Base-by-base conservation (phyloP, 1,139 yeast species). In the Hansenula sp. region DNA sequence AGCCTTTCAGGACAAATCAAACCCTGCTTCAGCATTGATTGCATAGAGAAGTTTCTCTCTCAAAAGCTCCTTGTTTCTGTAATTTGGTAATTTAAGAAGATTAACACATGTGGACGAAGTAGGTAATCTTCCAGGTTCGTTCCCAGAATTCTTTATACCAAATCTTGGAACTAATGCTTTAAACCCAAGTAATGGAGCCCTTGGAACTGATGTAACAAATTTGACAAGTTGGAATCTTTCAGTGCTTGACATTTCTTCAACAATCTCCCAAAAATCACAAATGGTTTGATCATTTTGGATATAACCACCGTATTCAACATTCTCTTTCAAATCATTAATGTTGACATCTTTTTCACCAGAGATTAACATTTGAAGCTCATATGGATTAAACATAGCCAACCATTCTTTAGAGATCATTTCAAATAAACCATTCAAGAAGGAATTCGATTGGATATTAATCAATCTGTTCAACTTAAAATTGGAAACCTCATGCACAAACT, bases 71-170 rank as follows among this genome's bases (percentile, higher is more conserved):
- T 81, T 85, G 53, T 83, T 68, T 47, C 66, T 64, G 59, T 92
- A 92, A 57, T 87, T 84, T 0, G 98, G 98, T 32, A 94, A 62
- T 55, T 85, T 89, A 45, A 92, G 67, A 44, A 92, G 62, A 57
- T 92, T 94, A 22, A 89, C 88, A 68, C 98, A 92, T 0, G 99
- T 92, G 0, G 96, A 79, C 0, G 97, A 86, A 0, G 97, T 88
- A 0, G 98, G 98, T 34, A 92, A 8, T 71, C 71, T 2, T 57
- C 53, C 26, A 25, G 70, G 68, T 10, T 50, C 39, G 3, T 38
- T 13, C 0, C 96, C 95, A 1, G 83, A 75, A 52, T 80, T 79
- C 37, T 88, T 64, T 11, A 92, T 84, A 2, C 95, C 95, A 64
- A 92, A 89, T 42, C 69, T 70, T 0, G 99, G 98, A 29, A 65